Evolutionary conservation across 2,329 filamentous ascomycete genomes (phyloP).

Genomic region (Cryphonectria radicalis): DNA sequence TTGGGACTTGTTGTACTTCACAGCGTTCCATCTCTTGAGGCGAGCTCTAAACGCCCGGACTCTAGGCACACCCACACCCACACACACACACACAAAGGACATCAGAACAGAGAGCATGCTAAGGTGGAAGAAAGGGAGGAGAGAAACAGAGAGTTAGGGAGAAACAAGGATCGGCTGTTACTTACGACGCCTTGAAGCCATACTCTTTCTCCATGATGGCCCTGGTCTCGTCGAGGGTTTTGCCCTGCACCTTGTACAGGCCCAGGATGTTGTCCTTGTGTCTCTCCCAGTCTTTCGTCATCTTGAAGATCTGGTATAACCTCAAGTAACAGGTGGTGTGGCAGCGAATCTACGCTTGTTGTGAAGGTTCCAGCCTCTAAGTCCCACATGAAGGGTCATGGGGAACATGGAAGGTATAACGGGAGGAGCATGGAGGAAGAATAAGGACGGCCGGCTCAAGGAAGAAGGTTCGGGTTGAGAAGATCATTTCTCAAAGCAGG

Average conservation of each 20-base stretch:
- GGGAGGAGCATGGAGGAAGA: background rate
- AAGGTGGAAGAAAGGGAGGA: constrained; percentile 3
- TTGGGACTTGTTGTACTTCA: constrained; percentile 48
- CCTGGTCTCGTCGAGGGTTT: constrained; percentile 47
- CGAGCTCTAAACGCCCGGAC: constrained; percentile 55
- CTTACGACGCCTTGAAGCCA: constrained; percentile 49
- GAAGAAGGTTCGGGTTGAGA: background rate
- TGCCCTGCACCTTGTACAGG: constrained; percentile 46
- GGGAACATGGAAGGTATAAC: background rate
- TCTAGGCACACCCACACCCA: constrained; percentile 26
- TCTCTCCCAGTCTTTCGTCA: constrained; percentile 51
- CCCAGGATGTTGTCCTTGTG: constrained; percentile 42
- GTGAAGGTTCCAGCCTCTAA: constrained; percentile 1
- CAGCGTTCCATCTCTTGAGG: constrained; percentile 50
- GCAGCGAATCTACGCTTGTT: background rate
- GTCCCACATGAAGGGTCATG: background rate
- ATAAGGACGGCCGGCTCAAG: background rate
- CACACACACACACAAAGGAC: background rate
- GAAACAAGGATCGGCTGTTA: constrained; percentile 18
- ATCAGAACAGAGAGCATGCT: background rate
- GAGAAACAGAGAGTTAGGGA: background rate
- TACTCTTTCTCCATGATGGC: constrained; percentile 45
- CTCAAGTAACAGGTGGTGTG: background rate
- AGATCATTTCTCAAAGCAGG: constrained; percentile 7
- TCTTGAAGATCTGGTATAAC: constrained; percentile 33